phyloP scores from a whole-genome alignment of 192 early-diverging fungal species.

The Entomortierella chlamydospora region DNA sequence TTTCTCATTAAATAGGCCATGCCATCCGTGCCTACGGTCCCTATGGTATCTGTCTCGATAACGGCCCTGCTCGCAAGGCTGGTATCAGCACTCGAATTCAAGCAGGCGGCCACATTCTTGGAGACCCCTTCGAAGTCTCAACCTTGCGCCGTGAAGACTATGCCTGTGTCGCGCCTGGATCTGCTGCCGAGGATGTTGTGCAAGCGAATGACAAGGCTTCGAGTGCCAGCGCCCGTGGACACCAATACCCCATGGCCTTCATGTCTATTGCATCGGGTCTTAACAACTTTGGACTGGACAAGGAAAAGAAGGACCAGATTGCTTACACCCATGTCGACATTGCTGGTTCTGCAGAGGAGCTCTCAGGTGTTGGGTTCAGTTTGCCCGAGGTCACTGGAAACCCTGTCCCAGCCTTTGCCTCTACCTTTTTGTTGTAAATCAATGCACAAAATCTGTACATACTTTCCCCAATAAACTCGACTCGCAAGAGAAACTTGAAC shows the following conservation, averaged over 20 bases:
- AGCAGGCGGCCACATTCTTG: slow-evolving; percentile 74
- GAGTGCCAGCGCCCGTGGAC: slow-evolving; percentile 80
- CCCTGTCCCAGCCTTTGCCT: slow-evolving; percentile 81
- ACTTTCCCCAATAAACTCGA: no score
- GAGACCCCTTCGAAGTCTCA: slow-evolving; percentile 86
- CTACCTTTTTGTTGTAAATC: slow-evolving; percentile 71
- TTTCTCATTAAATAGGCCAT: slow-evolving; percentile 57
- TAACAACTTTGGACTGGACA: slow-evolving; percentile 73
- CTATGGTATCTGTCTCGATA: slow-evolving; percentile 82
- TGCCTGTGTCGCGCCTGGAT: slow-evolving; percentile 68
- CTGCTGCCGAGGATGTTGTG: slow-evolving; percentile 82
- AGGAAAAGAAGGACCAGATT: slow-evolving; percentile 67
- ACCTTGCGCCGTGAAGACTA: slow-evolving; percentile 86
- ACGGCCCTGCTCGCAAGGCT: slow-evolving; percentile 77
- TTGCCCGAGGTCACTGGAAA: slow-evolving; percentile 79
- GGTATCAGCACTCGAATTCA: slow-evolving; percentile 70
- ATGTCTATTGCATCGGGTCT: slow-evolving; percentile 84
- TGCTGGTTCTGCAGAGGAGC: slow-evolving; percentile 81
- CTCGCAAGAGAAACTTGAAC: no score
- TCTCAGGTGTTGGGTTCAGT: slow-evolving; percentile 70
- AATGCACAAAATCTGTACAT: background rate
- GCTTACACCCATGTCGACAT: slow-evolving; percentile 89
- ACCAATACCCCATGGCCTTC: slow-evolving; percentile 90
- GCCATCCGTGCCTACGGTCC: slow-evolving; percentile 81
- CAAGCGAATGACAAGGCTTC: slow-evolving; percentile 84